A percentile compares a stretch with the other conserved stretches of the same genome.
These are phyloP conservation scores for Psophocarpus tetragonolobus DNA, from an alignment of 306 rosid genomes.

Conservation along the genomic window DNA sequence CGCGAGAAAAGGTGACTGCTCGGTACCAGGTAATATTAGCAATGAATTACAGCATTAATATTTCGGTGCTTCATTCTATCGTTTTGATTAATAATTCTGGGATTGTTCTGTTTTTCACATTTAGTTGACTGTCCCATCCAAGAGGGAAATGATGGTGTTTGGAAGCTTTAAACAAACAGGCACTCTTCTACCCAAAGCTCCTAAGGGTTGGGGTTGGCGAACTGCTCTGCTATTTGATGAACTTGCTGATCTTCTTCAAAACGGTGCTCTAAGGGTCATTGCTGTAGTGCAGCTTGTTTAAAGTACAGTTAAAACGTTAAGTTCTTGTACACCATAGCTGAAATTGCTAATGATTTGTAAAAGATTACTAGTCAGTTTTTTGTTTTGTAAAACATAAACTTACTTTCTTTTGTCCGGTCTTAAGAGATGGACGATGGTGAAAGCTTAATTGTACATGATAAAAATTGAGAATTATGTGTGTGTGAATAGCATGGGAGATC, in stretches of 20 bases:
- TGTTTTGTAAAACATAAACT: background rate
- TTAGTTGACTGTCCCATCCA: conserved; percentile 90
- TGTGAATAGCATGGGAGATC: conserved; percentile 30
- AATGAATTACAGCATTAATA: conserved; percentile 26
- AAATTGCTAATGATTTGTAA: conserved; percentile 21
- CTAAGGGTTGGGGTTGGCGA: conserved; percentile 99
- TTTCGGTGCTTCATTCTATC: background rate
- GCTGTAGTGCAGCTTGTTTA: conserved; percentile 91
- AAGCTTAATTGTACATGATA: conserved; percentile 41
- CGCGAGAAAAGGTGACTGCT: conserved; percentile 76
- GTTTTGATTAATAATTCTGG: conserved; percentile 29
- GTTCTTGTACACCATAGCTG: background rate
- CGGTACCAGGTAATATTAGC: conserved; percentile 77
- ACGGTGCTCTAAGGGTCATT: conserved; percentile 81
- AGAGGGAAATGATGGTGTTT: conserved; percentile 89
- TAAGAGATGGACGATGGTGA: conserved; percentile 33
- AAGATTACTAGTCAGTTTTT: conserved; percentile 5
- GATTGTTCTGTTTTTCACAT: conserved; percentile 19
- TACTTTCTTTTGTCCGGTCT: conserved; percentile 28
- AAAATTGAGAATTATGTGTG: conserved; percentile 15
- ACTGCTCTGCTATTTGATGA: conserved; percentile 89
- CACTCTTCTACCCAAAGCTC: conserved; percentile 94
- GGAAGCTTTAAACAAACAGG: conserved; percentile 95
- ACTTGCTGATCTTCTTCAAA: conserved; percentile 88
- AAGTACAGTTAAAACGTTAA: conserved; percentile 29